These are phyloP conservation scores for Eucalyptus viminalis DNA, from an alignment of 345 rosid species.

Conservation along the genomic window DNA sequence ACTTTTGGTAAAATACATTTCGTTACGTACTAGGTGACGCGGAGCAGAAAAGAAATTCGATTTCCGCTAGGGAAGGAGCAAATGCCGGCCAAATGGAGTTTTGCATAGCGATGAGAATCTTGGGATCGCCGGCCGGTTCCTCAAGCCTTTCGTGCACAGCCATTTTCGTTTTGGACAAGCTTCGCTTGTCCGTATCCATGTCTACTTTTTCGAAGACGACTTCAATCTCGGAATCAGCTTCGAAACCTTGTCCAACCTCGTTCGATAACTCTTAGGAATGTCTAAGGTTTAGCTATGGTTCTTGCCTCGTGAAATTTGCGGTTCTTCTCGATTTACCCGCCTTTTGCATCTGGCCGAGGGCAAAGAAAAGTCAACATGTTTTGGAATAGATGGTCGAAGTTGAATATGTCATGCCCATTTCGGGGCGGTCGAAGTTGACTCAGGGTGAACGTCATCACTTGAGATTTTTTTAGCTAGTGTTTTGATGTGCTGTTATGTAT, in stretches of 20 bases:
- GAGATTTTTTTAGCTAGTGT: background rate
- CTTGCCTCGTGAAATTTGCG: background rate
- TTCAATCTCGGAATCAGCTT: background rate
- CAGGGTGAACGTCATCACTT: no score
- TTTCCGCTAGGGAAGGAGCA: background rate
- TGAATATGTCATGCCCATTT: background rate
- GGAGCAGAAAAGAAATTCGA: background rate
- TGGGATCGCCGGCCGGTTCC: background rate
- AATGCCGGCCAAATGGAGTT: background rate
- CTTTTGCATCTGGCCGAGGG: background rate
- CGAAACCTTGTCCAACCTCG: background rate
- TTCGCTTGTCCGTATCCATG: background rate
- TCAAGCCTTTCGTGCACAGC: background rate
- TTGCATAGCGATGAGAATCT: background rate
- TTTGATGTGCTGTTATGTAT: background rate
- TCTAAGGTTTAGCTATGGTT: background rate
- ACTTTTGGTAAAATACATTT: background rate
- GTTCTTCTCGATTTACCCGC: background rate
- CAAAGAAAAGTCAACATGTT: background rate
- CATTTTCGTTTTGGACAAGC: background rate
- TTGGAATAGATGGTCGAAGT: background rate
- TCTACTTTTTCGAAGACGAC: background rate
- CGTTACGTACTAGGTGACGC: background rate
- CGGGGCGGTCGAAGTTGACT: no score
- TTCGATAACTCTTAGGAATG: background rate